Evolutionary conservation across 306 rosid genomes (phyloP), one percentile per base, ranked within the genome.

Genomic region (Malus asiatica): DNA sequence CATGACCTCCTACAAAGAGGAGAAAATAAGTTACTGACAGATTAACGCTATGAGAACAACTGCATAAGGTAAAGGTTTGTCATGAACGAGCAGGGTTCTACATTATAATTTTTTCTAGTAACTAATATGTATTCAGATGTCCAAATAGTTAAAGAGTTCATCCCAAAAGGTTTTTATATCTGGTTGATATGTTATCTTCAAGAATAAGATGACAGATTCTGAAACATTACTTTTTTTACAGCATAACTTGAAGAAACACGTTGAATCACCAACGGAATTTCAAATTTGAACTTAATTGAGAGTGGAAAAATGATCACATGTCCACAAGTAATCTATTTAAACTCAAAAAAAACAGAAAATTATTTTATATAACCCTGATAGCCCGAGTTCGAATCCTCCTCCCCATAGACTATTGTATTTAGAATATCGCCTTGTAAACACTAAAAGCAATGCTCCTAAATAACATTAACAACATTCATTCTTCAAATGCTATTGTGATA

Each of bases 1-100:
- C 88, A 84, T 44, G 92, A 81, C 65, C 82, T 84, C 96, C 97
- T 92, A 89, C 75, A 62, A 25, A 25, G 25, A 25, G 57, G 29
- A 78, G 66, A 85, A 85, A 66, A 66, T 11, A 69, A 71, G 83
- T 79, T 73, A 79, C 63, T n/a, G 46, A 68, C 66, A 68, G 32
- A n/a, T n/a, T n/a, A n/a, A n/a, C n/a, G n/a, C n/a, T n/a, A n/a
- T n/a, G n/a, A n/a, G n/a, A n/a, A n/a, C n/a, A n/a, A n/a, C n/a
- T n/a, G n/a, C n/a, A 19, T 23, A 58, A 10, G 5, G 29, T n/a
- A 27, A 58, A 58, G 27, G 27, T 58, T 58, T 58, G 0, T 9
- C 22, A 22, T 23, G 15, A n/a, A 58, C 22, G 63, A 58, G 63
- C 63, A 58, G 27, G 27, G 63, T 58, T 48, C 63, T 58, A 22